A percentile compares a stretch with the other conserved stretches of the same genome.
phyloP scores from a whole-genome alignment of 192 early-diverging fungal genomes.

The Spinellus fusiger region DNA sequence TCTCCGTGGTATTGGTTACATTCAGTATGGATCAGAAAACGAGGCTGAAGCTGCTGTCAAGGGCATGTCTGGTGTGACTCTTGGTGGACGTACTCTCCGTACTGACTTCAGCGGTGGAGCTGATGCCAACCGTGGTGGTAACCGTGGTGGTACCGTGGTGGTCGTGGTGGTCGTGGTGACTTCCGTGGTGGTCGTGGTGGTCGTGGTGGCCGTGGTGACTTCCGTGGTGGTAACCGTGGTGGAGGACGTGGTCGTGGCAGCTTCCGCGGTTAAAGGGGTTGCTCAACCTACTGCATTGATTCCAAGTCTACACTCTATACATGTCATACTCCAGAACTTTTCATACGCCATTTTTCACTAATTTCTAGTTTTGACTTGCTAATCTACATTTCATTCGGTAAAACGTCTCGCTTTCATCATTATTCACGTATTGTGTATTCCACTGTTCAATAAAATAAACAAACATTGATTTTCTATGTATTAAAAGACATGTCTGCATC shows the following conservation, averaged over 20 bases:
- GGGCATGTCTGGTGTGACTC: slow-evolving; percentile 68
- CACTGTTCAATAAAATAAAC: no score
- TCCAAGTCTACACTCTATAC: neutral
- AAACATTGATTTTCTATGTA: no score
- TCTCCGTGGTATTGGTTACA: slow-evolving; percentile 86
- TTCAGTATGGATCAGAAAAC: slow-evolving; percentile 70
- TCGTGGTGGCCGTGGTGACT: slow-evolving; percentile 30
- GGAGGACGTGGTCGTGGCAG: neutral
- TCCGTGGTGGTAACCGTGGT: slow-evolving; percentile 19
- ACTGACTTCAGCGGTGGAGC: slow-evolving; percentile 71
- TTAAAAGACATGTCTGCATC: no score
- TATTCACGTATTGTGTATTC: no score
- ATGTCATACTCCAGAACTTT: neutral
- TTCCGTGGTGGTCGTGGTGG: slow-evolving; percentile 45
- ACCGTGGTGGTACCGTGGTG: slow-evolving; percentile 43
- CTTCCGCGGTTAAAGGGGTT: neutral
- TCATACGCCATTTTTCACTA: neutral
- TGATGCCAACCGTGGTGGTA: slow-evolving; percentile 35
- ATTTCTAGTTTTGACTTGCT: neutral
- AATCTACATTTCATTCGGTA: neutral
- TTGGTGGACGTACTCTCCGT: slow-evolving; percentile 78
- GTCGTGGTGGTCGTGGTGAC: slow-evolving; percentile 45
- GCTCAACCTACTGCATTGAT: no score
- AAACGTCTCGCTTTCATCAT: no score
- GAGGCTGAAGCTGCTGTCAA: slow-evolving; percentile 69